Evolutionary conservation across 108 stramenopile species (phyloP).

Genomic region (Skeletonema menzelii): DNA sequence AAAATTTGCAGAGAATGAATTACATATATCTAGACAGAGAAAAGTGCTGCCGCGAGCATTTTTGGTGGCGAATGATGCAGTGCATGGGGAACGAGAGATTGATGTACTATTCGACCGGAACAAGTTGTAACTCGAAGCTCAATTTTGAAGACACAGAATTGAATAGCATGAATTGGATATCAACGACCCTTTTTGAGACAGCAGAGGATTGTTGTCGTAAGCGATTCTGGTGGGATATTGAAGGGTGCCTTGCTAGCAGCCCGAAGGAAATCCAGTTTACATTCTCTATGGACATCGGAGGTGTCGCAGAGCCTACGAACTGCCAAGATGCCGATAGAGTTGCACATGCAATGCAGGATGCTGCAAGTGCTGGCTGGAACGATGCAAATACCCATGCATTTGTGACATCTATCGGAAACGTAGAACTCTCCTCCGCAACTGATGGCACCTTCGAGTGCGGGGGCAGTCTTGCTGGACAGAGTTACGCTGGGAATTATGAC

Average conservation of each 20-base stretch:
- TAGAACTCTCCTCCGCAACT: background rate
- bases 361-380: background rate
- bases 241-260: background rate
- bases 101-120: background rate
- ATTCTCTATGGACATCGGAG: background rate
- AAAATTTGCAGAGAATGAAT: slow-evolving; percentile 16
- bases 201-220: background rate
- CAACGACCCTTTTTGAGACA: background rate
- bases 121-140: background rate
- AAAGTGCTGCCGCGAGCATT: background rate
- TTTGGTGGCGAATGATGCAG: slow-evolving; percentile 1
- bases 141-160: background rate
- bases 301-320: background rate
- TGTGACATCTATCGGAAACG: background rate
- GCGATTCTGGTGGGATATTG: background rate
- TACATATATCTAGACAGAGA: slow-evolving; percentile 16
- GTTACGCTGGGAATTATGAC: background rate
- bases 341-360: slow-evolving; percentile 12
- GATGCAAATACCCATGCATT: too few species aligned
- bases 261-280: background rate
- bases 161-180: background rate
- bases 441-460: background rate
- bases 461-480: background rate
- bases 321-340: slow-evolving; percentile 17
- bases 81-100: background rate